Evolutionary conservation across 225 moss, liverwort and hornwort genomes (phyloP).

Genomic region (Polytrichum commune): DNA sequence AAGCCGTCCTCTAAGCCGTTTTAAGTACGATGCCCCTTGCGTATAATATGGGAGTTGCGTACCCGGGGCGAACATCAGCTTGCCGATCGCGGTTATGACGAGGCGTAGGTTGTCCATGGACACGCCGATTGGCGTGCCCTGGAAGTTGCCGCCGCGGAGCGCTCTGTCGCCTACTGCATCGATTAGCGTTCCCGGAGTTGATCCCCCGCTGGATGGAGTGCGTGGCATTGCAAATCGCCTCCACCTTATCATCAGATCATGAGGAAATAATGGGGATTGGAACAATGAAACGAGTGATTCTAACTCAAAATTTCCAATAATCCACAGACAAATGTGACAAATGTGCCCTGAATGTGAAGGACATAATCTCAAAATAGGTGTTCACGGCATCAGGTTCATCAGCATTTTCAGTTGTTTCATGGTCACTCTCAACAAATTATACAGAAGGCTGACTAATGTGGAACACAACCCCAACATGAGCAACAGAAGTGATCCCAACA

Average conservation of each 20-base stretch:
- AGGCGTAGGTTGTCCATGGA: conserved; percentile 66
- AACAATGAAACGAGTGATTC: background rate
- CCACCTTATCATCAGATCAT: conserved; percentile 14
- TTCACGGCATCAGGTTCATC: background rate
- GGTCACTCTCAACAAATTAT: too few species aligned
- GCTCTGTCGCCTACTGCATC: conserved; percentile 35
- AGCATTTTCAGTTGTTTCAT: background rate
- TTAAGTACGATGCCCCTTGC: too few species aligned
- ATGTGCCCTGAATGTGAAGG: background rate
- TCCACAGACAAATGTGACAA: too few species aligned
- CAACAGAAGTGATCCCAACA: too few species aligned
- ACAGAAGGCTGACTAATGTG: too few species aligned
- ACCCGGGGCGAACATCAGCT: conserved; percentile 51
- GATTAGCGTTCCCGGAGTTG: conserved; percentile 53
- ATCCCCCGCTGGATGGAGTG: conserved; percentile 59
- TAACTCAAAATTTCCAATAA: conserved; percentile 1
- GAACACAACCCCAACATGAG: too few species aligned
- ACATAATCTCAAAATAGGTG: background rate
- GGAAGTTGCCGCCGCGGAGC: conserved; percentile 44
- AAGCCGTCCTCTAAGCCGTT: too few species aligned
- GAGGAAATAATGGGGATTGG: background rate
- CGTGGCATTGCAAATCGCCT: conserved; percentile 31
- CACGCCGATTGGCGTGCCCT: conserved; percentile 52
- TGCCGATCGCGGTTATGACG: conserved; percentile 49
- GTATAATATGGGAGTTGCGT: too few species aligned